Percentiles rank a stretch among this genome's conserved stretches.
Evolutionary conservation across 2,329 filamentous ascomycete species (phyloP).

Genomic region (Scytalidium sp.): DNA sequence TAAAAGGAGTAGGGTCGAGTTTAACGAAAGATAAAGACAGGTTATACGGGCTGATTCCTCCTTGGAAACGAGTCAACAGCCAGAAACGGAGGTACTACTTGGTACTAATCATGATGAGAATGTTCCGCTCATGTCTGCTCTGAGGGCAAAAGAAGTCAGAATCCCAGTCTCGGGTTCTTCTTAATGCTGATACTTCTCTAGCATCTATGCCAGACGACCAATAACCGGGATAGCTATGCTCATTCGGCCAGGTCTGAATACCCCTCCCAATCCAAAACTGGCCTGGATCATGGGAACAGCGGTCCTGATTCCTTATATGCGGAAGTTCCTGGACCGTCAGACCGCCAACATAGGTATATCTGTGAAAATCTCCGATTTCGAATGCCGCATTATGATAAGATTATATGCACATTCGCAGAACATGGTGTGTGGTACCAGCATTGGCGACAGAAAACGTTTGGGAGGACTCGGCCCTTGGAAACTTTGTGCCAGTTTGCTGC

Average conservation of each 20-base stretch:
- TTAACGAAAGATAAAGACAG: no score
- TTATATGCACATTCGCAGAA: constrained; percentile 13
- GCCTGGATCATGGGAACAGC: neutral
- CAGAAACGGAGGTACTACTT: neutral
- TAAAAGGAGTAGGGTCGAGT: neutral
- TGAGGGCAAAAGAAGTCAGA: neutral
- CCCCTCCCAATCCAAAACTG: neutral
- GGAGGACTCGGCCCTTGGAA: constrained; percentile 25
- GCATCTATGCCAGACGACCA: no score
- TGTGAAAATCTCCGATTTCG: neutral
- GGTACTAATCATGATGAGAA: no score
- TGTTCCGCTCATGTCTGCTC: neutral
- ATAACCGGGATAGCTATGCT: no score
- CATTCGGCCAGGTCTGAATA: no score
- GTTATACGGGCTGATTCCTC: no score
- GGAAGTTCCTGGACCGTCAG: neutral
- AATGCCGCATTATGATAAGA: constrained; percentile 15
- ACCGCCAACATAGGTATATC: neutral
- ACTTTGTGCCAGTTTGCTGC: constrained; percentile 31
- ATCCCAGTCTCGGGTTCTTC: no score
- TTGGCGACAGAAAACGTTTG: constrained; percentile 37
- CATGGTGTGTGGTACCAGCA: constrained; percentile 39
- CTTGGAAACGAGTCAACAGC: neutral
- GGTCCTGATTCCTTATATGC: neutral
- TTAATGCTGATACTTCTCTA: neutral